Percentiles rank a stretch among this genome's conserved stretches.
Conservation (phyloP, 1,139 yeast species). For the Suhomyces ambrosiae region DNA sequence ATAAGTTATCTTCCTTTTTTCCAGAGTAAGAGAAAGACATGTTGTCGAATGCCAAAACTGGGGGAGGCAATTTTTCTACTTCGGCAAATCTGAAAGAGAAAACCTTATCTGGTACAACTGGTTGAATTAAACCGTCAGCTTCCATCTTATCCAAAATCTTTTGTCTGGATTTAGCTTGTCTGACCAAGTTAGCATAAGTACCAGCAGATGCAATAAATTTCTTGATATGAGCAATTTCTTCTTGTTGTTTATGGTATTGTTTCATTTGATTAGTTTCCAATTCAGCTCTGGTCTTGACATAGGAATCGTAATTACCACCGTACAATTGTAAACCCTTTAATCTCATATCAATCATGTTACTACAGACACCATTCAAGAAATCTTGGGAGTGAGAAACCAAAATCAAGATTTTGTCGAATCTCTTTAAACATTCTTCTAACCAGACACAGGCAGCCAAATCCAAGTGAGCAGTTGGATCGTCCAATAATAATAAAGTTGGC, state of each 20-base stretch:
- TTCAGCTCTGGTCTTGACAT: conserved; percentile 91
- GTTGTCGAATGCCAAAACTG: conserved; percentile 95
- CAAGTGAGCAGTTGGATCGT: conserved; percentile 99
- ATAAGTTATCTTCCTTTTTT: conserved; percentile 81
- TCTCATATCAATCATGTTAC: conserved; percentile 98
- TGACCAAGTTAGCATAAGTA: conserved; percentile 98
- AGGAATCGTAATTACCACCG: conserved; percentile 99
- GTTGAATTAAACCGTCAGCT: conserved; percentile 96
- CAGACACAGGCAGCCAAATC: conserved; percentile 99
- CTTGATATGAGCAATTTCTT: conserved; percentile 97
- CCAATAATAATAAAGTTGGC: conserved; percentile 82
- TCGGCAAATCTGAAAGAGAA: conserved; percentile 93
- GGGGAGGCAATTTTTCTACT: conserved; percentile 98
- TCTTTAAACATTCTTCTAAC: conserved; percentile 96
- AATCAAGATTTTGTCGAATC: conserved; percentile 90
- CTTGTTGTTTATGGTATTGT: conserved; percentile 96
- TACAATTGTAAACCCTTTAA: conserved; percentile 64
- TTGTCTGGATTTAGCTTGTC: conserved; percentile 99
- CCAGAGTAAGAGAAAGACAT: conserved; percentile 93
- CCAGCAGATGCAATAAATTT: conserved; percentile 99
- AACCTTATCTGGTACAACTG: conserved; percentile 90
- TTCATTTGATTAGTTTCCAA: conserved; percentile 97
- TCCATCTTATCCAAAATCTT: conserved; percentile 99
- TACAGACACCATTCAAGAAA: conserved; percentile 98
- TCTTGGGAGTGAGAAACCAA: conserved; percentile 98